Evolutionary conservation across 2,329 filamentous ascomycete genomes (phyloP).

Genomic region (Fusarium virguliforme): DNA sequence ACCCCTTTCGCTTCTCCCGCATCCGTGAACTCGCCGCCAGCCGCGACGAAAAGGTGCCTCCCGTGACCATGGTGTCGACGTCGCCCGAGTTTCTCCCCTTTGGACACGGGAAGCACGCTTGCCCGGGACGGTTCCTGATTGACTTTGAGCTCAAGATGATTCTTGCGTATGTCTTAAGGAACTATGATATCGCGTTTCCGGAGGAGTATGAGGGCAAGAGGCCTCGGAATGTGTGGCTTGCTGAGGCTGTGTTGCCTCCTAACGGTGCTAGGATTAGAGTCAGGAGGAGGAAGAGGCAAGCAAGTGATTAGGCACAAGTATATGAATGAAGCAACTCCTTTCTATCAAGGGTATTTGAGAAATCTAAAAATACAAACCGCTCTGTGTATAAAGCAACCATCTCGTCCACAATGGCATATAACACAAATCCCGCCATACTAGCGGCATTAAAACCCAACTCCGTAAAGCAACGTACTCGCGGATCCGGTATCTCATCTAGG

Average conservation of each 20-base stretch:
- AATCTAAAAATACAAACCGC: too few species aligned
- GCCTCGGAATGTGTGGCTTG: constrained; percentile 41
- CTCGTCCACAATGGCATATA: too few species aligned
- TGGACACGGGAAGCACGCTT: constrained; percentile 57
- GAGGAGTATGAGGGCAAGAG: constrained; percentile 43
- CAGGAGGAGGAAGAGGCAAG: constrained; percentile 29
- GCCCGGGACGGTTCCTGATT: constrained; percentile 52
- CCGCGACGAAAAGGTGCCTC: constrained; percentile 28
- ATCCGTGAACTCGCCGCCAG: constrained; percentile 50
- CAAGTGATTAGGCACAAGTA: constrained; percentile 1
- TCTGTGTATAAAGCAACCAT: too few species aligned
- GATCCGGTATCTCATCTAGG: too few species aligned
- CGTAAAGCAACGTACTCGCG: too few species aligned
- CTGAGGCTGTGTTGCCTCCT: constrained; percentile 43
- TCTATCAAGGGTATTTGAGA: too few species aligned
- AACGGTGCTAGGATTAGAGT: constrained; percentile 39
- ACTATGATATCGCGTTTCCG: constrained; percentile 44
- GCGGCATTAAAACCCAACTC: too few species aligned
- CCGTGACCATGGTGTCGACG: constrained; percentile 38
- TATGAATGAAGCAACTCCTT: background rate
- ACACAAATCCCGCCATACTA: too few species aligned
- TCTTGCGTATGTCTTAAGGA: constrained; percentile 41
- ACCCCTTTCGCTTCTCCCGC: constrained; percentile 61
- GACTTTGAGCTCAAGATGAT: constrained; percentile 57
- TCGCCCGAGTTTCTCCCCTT: constrained; percentile 54